phyloP scores from a whole-genome alignment of 1,284 basidiomycete species.

The Austroboletus novae-zelandiae region DNA sequence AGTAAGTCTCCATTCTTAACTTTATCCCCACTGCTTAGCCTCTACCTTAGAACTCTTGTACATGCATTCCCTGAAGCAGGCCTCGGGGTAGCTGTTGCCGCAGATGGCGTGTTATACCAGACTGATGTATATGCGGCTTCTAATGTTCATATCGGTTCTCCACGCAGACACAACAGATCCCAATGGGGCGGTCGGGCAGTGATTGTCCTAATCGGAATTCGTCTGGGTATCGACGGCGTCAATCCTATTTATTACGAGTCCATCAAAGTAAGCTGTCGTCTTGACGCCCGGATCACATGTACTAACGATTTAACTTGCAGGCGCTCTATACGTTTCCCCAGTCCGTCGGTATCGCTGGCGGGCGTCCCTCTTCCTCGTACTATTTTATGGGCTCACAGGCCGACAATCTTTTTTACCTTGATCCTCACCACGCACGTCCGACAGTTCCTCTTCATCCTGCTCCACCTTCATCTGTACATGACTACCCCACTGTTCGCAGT shows the following conservation, averaged over 20 bases:
- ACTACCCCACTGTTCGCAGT: slow-evolving; percentile 18
- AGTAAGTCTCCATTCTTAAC: slow-evolving; percentile 44
- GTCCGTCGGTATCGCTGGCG: slow-evolving; percentile 94
- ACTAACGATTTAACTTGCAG: slow-evolving; percentile 39
- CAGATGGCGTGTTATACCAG: slow-evolving; percentile 83
- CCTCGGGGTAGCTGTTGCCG: slow-evolving; percentile 79
- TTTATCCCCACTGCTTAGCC: slow-evolving; percentile 7
- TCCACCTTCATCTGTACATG: slow-evolving; percentile 32
- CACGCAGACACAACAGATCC: slow-evolving; percentile 30
- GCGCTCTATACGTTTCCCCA: slow-evolving; percentile 90
- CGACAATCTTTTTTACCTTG: slow-evolving; percentile 91
- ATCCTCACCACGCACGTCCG: slow-evolving; percentile 89
- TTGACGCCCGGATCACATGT: not conserved
- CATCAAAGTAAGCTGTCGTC: slow-evolving; percentile 67
- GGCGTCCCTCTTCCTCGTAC: slow-evolving; percentile 92
- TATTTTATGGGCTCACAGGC: slow-evolving; percentile 96
- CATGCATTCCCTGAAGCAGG: slow-evolving; percentile 80
- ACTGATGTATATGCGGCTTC: slow-evolving; percentile 86
- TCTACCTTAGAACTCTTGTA: slow-evolving; percentile 62
- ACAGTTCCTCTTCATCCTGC: slow-evolving; percentile 74
- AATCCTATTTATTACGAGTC: slow-evolving; percentile 95
- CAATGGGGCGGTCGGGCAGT: slow-evolving; percentile 86
- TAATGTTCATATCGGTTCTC: slow-evolving; percentile 41
- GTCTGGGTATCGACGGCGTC: slow-evolving; percentile 89
- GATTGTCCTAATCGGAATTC: slow-evolving; percentile 81